Base-by-base conservation (phyloP, 352 stramenopile genomes). In the Pythium apleroticum region DNA sequence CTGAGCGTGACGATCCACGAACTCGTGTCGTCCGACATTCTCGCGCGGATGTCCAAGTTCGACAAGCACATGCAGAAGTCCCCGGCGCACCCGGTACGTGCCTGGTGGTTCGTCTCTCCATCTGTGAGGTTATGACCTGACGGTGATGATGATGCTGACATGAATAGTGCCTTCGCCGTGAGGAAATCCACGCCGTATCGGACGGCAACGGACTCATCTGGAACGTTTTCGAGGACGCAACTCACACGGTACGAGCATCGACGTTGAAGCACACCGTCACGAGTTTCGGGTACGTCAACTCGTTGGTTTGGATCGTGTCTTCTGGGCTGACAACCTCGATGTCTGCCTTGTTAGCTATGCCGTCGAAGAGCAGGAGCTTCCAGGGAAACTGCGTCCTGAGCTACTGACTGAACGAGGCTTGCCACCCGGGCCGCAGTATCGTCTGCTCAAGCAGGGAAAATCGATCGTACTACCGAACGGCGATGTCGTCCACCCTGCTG, bases 361-460 rank as follows among this genome's bases (percentile, higher is more conserved):
- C 41, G 72, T 96, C 17, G 83, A 94, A 57, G 88, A 96, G 66
- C 73, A 90, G 25, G 41, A 75, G 6, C 65, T 84, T 37, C 76
- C 86, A 43, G 93, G 93, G 6, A 96, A 95, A 60, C 90, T 98
- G 37, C 71, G 94, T 11, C 69, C 90, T 0, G 81, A 94, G n/a
- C 79, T 84, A 20, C 81, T 97, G 4, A 81, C 72, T n/a, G 72
- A 71, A 20, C 72, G 95, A 31, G 90, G 91, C 0, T 69, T 98
- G n/a, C 81, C 79, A 10, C 84, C 80, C 43, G 96, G 96, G 57
- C 96, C 93, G 9, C 69, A 96, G 35, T 98, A 97, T 75, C 78
- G 78, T 20, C 62, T 88, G 74, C 72, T 98, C 15, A 98, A 98
- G 71, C 57, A 84, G 28, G 96, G 96, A 22, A 76, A 87, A 28